Evolutionary conservation across 305 asterid species (phyloP), one percentile per base, ranked within the genome.

Genomic region (Petunia hybrid): DNA sequence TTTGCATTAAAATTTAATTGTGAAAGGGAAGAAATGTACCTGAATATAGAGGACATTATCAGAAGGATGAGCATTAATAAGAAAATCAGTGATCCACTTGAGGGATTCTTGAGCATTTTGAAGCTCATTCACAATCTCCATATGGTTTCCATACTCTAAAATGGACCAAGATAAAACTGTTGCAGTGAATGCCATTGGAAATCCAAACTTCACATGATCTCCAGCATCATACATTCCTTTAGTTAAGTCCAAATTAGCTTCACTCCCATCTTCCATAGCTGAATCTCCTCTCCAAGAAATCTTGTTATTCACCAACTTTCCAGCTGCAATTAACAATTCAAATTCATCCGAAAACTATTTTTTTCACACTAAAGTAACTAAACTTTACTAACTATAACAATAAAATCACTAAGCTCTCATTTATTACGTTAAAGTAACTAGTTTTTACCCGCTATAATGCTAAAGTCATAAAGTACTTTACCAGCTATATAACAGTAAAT

Each of bases 161-260:
- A 89, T 83, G 9, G 90, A 83, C 97, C 96, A 93, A 3, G 96
- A 89, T 70, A 93, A 42, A 73, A 91, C 80, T 6, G 96, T 90
- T 40, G 96, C 94, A n/a, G 94, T 92, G 80, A 91, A 92, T 6
- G 97, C 96, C 94, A 92, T 89, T 0, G 96, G 93, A 82, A 92
- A 85, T 59, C 96, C 93, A 69, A 90, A 93, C 80, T 93, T 93
- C 46, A 91, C 73, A 60, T 62, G 82, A 60, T 93, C 97, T 13
- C 97, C 96, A 48, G 94, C 94, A 84, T 93, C 97, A 80, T 88
- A 91, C 85, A 91, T 42, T 31, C 96, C 94, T 86, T 84, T 90
- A 56, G 87, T 85, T 48, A 91, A 77, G 84, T 91, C 96, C 87
- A 93, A 79, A 43, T 85, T 87, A 57, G 57, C 93, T 68, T 83